Percentiles rank a stretch among this genome's conserved stretches.
Conservation (phyloP, 2,329 filamentous ascomycete species). For the Trichophyton equinum region DNA sequence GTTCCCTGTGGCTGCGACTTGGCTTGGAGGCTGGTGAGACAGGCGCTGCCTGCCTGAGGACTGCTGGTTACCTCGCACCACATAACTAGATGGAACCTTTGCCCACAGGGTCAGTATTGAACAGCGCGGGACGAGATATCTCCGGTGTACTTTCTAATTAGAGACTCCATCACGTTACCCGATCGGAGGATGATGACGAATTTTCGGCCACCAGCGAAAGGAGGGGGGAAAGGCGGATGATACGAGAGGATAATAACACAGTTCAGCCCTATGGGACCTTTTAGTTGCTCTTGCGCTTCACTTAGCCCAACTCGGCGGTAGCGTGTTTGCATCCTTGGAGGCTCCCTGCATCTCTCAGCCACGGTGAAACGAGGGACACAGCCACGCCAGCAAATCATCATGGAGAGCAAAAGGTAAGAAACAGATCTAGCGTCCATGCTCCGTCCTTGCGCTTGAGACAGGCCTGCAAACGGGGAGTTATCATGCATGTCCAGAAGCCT, state of each 20-base stretch:
- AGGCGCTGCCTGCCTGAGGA: not conserved
- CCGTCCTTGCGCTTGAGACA: not conserved
- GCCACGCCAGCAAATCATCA: not conserved
- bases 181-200: not conserved
- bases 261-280: not conserved
- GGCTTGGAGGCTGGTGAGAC: not conserved
- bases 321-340: not conserved
- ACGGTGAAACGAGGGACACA: not conserved
- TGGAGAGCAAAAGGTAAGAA: not conserved
- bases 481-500: not conserved
- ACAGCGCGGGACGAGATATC: not conserved
- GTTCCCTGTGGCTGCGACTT: not conserved
- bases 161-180: not conserved
- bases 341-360: conserved; percentile 1
- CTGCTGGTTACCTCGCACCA: too few relatives aligned
- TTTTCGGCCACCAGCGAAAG: not conserved
- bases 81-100: too few relatives aligned
- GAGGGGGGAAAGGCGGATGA: not conserved
- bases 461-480: not conserved
- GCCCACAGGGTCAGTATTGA: not conserved
- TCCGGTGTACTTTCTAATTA: not conserved
- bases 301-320: conserved; percentile 1
- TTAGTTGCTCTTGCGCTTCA: not conserved
- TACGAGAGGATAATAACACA: not conserved
- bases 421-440: not conserved